Conservation (phyloP, 768 basidiomycete genomes). For the Cystobasidium ongulense region DNA sequence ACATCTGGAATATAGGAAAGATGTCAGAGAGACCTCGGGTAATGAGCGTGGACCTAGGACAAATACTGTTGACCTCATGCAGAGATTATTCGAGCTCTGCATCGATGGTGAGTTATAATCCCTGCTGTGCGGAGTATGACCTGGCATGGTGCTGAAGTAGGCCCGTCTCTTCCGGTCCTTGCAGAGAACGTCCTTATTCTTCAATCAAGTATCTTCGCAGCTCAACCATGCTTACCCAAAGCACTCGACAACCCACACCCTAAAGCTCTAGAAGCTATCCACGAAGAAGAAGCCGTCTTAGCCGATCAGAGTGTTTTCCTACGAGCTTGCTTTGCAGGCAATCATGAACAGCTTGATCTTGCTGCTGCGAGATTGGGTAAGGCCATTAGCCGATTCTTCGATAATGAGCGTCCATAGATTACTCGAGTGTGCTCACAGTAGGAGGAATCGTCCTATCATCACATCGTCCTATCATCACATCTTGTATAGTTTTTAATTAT, state of each 20-base stretch:
- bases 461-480: too few species aligned
- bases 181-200: conserved; percentile 24
- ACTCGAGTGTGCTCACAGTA: too few species aligned
- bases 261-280: neutral
- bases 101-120: conserved; percentile 10
- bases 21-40: conserved; percentile 11
- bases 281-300: conserved; percentile 8
- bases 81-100: conserved; percentile 1
- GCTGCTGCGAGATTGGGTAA: conserved; percentile 11
- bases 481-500: neutral
- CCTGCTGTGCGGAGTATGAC: neutral
- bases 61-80: conserved; percentile 25
- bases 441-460: too few species aligned
- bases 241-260: neutral
- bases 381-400: conserved; percentile 15
- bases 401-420: neutral
- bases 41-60: conserved; percentile 16
- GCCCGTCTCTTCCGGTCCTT: neutral
- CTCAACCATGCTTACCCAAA: neutral
- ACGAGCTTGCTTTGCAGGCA: conserved; percentile 22
- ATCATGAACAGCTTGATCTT: conserved; percentile 18
- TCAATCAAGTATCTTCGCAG: conserved; percentile 22
- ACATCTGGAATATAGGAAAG: conserved; percentile 48
- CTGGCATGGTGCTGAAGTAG: neutral
- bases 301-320: conserved; percentile 4